Conservation (phyloP, 805 yeast genomes). For the Metschnikowia corniflorae region DNA sequence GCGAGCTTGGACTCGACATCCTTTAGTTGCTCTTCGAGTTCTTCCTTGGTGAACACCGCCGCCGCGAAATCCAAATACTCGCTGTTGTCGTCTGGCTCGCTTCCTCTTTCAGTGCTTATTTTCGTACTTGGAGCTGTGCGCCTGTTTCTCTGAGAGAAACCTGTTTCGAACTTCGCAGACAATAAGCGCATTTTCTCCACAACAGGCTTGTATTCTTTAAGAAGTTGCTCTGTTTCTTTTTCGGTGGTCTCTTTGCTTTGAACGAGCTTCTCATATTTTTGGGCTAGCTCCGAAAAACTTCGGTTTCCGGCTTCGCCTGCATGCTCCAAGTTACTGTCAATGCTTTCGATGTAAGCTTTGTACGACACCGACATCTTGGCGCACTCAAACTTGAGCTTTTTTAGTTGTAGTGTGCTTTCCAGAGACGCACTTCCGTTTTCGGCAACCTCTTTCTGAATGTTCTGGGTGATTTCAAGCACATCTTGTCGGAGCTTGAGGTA, state of each 20-base stretch:
- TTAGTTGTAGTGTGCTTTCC: constrained; percentile 14
- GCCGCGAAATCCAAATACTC: constrained; percentile 5
- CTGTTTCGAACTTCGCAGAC: constrained; percentile 20
- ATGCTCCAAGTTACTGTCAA: constrained; percentile 20
- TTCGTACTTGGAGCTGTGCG: not conserved
- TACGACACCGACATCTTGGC: constrained; percentile 27
- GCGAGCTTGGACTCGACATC: constrained; percentile 19
- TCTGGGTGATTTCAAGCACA: constrained; percentile 12
- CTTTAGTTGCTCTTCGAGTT: constrained; percentile 20
- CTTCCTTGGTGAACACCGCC: constrained; percentile 18
- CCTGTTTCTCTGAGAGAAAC: not conserved
- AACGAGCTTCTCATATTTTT: constrained; percentile 21
- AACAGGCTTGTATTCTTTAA: constrained; percentile 32
- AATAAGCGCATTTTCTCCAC: constrained; percentile 32
- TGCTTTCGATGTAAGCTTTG: constrained; percentile 22
- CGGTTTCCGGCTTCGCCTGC: constrained; percentile 8
- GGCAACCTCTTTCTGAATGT: constrained; percentile 10
- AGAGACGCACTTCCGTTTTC: constrained; percentile 9
- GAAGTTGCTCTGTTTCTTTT: constrained; percentile 24
- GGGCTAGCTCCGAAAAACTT: constrained; percentile 21
- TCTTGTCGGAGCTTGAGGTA: constrained; percentile 35
- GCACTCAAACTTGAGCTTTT: constrained; percentile 27
- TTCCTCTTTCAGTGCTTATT: constrained; percentile 3
- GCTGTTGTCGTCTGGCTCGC: constrained; percentile 5
- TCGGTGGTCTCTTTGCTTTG: constrained; percentile 14